These are phyloP conservation scores for Marvania coccoides DNA, from an alignment of 139 green algal genomes.

Conservation along the genomic window DNA sequence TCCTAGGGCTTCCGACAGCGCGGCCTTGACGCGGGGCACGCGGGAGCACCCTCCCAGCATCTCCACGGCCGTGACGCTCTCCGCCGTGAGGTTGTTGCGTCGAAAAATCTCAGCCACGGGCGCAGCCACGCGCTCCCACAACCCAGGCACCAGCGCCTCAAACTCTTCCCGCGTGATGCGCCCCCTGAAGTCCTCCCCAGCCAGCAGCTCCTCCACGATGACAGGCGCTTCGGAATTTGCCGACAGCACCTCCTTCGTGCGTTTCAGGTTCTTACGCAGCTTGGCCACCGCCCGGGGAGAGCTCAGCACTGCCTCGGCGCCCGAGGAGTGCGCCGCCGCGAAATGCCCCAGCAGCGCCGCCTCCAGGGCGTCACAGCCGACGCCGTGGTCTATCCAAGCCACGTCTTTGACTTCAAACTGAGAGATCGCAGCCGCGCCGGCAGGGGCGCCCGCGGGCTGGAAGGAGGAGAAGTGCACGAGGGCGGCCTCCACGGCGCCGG, in stretches of 20 bases:
- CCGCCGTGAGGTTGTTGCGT: conserved; percentile 56
- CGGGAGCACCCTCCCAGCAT: conserved; percentile 81
- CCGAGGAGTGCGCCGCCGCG: conserved; percentile 62
- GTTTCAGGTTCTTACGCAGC: conserved; percentile 72
- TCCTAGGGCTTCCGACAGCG: conserved; percentile 62
- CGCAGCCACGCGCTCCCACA: conserved; percentile 53
- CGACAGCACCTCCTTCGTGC: conserved; percentile 94
- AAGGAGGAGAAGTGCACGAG: conserved; percentile 80
- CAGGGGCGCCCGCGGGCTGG: background rate
- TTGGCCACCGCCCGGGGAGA: conserved; percentile 80
- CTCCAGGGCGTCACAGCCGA: conserved; percentile 84
- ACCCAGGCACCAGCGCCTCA: conserved; percentile 59
- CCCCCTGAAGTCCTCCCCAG: conserved; percentile 81
- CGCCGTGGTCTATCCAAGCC: conserved; percentile 65
- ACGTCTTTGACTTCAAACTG: conserved; percentile 92
- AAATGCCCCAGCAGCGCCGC: conserved; percentile 83
- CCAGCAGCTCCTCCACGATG: conserved; percentile 82
- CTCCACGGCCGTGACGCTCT: conserved; percentile 72
- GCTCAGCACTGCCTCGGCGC: conserved; percentile 42
- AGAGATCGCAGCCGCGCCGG: conserved; percentile 18
- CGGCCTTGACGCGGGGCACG: conserved; percentile 69
- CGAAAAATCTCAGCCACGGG: conserved; percentile 62
- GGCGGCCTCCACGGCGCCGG: conserved; percentile 58
- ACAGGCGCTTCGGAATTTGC: conserved; percentile 88
- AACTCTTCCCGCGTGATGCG: conserved; percentile 63